Evolutionary conservation across 2,329 filamentous ascomycete species (phyloP).

Genomic region (Penicillium sumatraense): DNA sequence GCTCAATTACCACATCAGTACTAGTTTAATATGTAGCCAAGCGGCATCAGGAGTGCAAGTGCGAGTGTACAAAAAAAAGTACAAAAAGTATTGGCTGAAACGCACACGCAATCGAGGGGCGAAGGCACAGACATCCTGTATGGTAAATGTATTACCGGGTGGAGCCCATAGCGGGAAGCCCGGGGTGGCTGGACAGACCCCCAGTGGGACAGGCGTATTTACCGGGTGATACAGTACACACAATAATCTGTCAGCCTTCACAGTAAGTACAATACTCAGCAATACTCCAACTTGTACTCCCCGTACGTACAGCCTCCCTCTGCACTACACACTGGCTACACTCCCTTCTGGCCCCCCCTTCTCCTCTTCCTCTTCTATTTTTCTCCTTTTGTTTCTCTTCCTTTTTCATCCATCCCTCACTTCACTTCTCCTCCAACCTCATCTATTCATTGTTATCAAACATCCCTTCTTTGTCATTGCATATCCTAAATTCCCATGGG

Average conservation of each 20-base stretch:
- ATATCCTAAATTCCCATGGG: constrained; percentile 5
- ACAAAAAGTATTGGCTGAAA: neutral
- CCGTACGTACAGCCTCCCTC: neutral
- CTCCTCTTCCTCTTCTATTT: neutral
- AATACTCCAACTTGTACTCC: too few relatives aligned
- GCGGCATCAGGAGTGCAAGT: too few relatives aligned
- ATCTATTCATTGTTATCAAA: neutral
- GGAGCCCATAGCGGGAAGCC: neutral
- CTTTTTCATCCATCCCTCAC: neutral
- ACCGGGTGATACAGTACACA: neutral
- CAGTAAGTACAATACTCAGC: too few relatives aligned
- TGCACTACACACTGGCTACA: too few relatives aligned
- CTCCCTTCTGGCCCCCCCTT: neutral
- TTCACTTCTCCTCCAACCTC: too few relatives aligned
- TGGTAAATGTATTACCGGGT: neutral
- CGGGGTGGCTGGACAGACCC: neutral
- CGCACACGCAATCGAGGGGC: neutral
- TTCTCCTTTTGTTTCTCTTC: neutral
- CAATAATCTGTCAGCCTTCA: neutral
- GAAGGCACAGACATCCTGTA: neutral
- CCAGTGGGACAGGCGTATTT: neutral
- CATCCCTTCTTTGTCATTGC: neutral
- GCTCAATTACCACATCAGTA: too few relatives aligned
- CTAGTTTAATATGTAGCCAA: too few relatives aligned
- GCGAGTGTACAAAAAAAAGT: too few relatives aligned